Evolutionary conservation across 306 rosid genomes (phyloP), one percentile per base, ranked within the genome.

Genomic region (Rubus parviflorus): DNA sequence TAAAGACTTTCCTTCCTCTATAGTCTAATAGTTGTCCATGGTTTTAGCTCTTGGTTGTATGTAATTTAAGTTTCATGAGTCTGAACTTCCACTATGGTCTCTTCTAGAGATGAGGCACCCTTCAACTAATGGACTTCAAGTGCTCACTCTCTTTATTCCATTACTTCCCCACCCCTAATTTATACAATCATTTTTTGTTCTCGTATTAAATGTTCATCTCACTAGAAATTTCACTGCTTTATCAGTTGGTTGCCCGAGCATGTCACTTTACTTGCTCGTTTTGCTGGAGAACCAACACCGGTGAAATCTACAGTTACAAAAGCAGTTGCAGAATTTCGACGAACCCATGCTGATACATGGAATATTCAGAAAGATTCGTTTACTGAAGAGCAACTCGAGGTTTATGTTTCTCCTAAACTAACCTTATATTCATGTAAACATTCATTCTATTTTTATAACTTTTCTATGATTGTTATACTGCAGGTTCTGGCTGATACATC

Each of bases 311-410:
- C 98, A 0, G 99, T 95, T 78, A 95, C 99, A 48, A 95, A 95
- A 89, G 99, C 99, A 22, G 92, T 95, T 82, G 97, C 99, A 2
- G 99, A 95, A 84, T 95, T 95, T 81, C 88, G 99, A 79, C 90
- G 99, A 52, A 95, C 99, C 23, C 99, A 95, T 85, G 99, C 99
- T 52, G 99, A 95, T 84, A 95, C 92, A 8, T 95, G 99, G 99
- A 95, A 92, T 80, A 89, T 91, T 79, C 98, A 95, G 86, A 95
- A 95, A 82, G 95, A 95, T 72, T 86, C 78, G 40, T 95, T 95
- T 74, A 92, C 89, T 16, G 98, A 90, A 85, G 98, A 95, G 83
- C 99, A 95, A 88, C 92, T 95, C 19, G 99, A 95, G 99, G 99
- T 79, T 19, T 19, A 9, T 57, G 54, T 25, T 77, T 42, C 35